These are phyloP conservation scores for Solanum clarkiae DNA, from an alignment of 257 asterid species.

Conservation along the genomic window DNA sequence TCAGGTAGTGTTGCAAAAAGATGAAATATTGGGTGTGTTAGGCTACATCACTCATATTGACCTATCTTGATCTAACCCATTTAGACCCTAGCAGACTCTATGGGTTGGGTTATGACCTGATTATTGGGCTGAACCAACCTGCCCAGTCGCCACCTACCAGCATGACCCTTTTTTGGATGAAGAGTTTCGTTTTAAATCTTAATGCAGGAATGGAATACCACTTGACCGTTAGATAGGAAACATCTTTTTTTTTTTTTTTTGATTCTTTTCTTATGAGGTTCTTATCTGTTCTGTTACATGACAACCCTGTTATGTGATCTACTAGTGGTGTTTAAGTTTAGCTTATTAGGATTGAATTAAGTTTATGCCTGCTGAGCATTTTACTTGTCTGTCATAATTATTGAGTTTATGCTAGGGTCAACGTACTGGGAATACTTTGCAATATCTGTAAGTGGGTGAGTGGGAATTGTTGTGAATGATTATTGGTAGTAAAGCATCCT, in stretches of 20 bases:
- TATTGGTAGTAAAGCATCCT: background rate
- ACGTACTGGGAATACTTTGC: background rate
- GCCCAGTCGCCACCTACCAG: background rate
- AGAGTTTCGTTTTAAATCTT: background rate
- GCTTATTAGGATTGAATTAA: background rate
- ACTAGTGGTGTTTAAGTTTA: background rate
- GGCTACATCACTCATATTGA: background rate
- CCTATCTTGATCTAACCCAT: background rate
- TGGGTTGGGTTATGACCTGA: background rate
- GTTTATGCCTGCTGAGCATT: background rate
- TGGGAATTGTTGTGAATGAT: background rate
- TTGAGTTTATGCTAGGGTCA: background rate
- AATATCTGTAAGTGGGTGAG: background rate
- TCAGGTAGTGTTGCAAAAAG: background rate
- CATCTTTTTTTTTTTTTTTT: background rate
- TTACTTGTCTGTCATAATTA: background rate
- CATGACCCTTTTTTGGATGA: slow-evolving; percentile 17
- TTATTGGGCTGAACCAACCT: background rate
- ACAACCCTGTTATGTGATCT: background rate
- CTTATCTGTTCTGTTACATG: background rate
- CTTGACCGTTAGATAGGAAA: background rate
- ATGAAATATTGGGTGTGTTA: background rate
- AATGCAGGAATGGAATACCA: background rate
- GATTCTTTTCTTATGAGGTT: background rate
- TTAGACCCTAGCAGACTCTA: background rate